A percentile compares a stretch with the other conserved stretches of the same genome.
These are phyloP conservation scores for Podaxis sp. DNA, from an alignment of 768 basidiomycete genomes.

Conservation along the genomic window DNA sequence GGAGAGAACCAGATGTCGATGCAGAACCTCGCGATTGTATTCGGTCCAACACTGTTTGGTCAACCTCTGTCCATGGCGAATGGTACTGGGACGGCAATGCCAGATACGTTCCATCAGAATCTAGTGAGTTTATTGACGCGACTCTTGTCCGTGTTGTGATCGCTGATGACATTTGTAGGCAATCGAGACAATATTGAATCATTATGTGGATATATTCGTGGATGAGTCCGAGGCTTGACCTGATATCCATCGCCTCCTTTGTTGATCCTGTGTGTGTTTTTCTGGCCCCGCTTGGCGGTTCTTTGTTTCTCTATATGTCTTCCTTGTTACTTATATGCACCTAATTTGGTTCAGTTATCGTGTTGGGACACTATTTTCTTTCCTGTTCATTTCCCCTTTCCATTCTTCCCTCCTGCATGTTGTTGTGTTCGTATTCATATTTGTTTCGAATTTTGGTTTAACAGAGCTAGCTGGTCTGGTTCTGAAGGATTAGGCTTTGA, in stretches of 20 bases:
- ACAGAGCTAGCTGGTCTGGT: neutral
- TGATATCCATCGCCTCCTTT: conserved; percentile 41
- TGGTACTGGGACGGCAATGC: conserved; percentile 48
- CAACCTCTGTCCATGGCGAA: conserved; percentile 56
- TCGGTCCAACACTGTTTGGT: conserved; percentile 97
- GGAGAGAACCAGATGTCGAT: conserved; percentile 87
- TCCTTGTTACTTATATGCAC: neutral
- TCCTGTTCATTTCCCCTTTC: neutral
- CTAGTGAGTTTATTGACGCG: conserved; percentile 39
- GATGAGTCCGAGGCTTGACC: conserved; percentile 66
- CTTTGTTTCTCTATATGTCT: neutral
- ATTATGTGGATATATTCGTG: conserved; percentile 95
- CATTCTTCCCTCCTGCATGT: neutral
- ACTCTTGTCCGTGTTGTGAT: conserved; percentile 9
- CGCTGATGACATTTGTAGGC: conserved; percentile 51
- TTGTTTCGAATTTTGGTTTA: neutral
- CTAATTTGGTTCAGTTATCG: neutral
- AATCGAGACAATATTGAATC: conserved; percentile 91
- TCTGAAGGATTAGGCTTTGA: neutral
- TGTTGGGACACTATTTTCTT: neutral
- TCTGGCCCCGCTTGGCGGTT: neutral
- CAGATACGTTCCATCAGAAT: conserved; percentile 71
- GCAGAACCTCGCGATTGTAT: conserved; percentile 93
- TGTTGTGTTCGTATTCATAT: neutral
- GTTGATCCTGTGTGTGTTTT: neutral